Evolutionary conservation across 2,329 filamentous ascomycete genomes (phyloP).

Genomic region (Phialophora tarda): DNA sequence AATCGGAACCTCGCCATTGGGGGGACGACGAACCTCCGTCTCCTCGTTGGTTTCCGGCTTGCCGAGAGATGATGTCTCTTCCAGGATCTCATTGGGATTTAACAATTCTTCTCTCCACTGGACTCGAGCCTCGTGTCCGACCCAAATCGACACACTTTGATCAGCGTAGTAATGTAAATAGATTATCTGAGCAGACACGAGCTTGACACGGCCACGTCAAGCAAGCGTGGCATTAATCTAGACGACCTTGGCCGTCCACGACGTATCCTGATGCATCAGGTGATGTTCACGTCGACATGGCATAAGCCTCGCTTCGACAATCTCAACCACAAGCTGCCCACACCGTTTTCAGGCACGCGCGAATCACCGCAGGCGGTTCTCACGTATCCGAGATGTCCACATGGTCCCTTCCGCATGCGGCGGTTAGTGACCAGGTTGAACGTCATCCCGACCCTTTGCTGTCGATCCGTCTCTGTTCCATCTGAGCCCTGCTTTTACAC

Average conservation of each 20-base stretch:
- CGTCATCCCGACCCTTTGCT: not conserved
- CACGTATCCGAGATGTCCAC: not conserved
- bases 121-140: not conserved
- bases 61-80: not conserved
- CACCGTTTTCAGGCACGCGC: slow-evolving; percentile 7
- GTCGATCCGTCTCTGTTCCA: not conserved
- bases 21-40: not conserved
- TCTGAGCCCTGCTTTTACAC: not conserved
- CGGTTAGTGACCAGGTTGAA: not conserved
- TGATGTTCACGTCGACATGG: slow-evolving; percentile 4
- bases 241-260: not conserved
- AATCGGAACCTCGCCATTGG: not conserved
- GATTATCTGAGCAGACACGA: slow-evolving; percentile 11
- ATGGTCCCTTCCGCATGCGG: not conserved
- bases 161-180: not conserved
- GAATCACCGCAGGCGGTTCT: not conserved
- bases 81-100: not conserved
- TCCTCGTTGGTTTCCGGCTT: not conserved
- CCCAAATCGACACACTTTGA: not conserved
- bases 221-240: not conserved
- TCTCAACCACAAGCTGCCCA: not conserved
- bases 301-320: slow-evolving; percentile 3
- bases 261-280: slow-evolving; percentile 3
- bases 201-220: not conserved
- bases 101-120: not conserved